These are phyloP conservation scores for Plasmodium cynomolgi DNA, from an alignment of 169 alveolate genomes.

Conservation along the genomic window DNA sequence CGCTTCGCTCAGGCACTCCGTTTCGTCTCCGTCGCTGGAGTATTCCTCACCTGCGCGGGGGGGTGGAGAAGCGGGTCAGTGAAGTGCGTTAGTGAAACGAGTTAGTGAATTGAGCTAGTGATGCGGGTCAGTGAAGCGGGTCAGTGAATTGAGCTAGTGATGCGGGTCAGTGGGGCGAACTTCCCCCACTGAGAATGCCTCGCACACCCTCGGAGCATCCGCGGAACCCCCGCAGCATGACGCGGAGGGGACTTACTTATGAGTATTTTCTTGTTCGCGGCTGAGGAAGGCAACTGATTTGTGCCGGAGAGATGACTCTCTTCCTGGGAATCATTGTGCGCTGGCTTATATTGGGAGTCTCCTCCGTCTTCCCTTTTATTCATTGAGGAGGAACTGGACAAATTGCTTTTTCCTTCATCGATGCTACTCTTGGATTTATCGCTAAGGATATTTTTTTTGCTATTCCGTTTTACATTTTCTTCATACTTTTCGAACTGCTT, in stretches of 20 bases:
- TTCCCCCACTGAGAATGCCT: background rate
- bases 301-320: background rate
- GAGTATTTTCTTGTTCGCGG: slow-evolving; percentile 16
- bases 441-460: slow-evolving; percentile 8
- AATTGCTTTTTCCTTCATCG: background rate
- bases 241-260: slow-evolving; percentile 13
- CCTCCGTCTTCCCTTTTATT: slow-evolving; percentile 29
- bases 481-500: slow-evolving; percentile 18
- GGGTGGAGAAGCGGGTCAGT: background rate
- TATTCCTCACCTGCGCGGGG: slow-evolving; percentile 13
- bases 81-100: background rate
- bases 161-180: background rate
- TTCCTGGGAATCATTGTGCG: slow-evolving; percentile 2
- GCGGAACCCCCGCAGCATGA: background rate
- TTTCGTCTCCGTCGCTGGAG: slow-evolving; percentile 69
- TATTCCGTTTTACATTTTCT: slow-evolving; percentile 6
- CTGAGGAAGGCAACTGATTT: background rate
- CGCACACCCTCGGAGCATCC: background rate
- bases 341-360: background rate
- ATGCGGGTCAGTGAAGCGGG: background rate
- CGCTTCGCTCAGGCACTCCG: slow-evolving; percentile 32
- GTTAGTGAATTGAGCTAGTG: background rate
- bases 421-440: background rate
- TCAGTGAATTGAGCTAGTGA: background rate
- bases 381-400: slow-evolving; percentile 5